Base-by-base conservation (phyloP, 768 basidiomycete genomes). In the Boletus sp. region DNA sequence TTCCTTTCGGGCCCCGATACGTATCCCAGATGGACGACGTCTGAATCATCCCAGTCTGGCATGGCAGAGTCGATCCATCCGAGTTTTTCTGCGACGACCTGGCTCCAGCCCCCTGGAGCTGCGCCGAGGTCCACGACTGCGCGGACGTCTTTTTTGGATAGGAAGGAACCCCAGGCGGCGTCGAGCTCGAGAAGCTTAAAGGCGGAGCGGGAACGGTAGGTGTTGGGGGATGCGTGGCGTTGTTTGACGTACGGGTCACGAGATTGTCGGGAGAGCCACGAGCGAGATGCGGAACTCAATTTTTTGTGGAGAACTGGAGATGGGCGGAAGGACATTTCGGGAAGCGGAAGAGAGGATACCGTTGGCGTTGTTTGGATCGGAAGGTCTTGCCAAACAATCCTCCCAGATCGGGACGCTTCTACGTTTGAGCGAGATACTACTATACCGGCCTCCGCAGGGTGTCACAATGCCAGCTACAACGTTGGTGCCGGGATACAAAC, bases 91-190 rank as follows among this genome's bases (percentile, higher is more conserved):
- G 84, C 80, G 14, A 84, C 85, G 11, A 94, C 94, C 67, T 97
- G 94, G 49, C 88, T 89, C 95, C 96, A 98, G 0, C 93, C 93
- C 0, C 94, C 94, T 0, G 95, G 96, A 0, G 94, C 92, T 0
- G 91, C 91, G 15, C 96, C 95, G 20, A 97, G 81, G 71, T 97
- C 95, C 1, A 95, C 84, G 0, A 96, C 83, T 17, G 81, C 77
- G 2, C 70, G 76, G 5, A 89, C 82, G 52, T 87, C 78, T 28
- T 73, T 69, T 45, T 78, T 72, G 17, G 70, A 67, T 42, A 87
- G 73, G 60, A 92, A 83, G 2, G 74, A 57, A 11, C 78, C 78
- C 70, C 78, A 84, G 37, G 77, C 75, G 0, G 78, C 71, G 66
- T 91, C 77, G 49, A 98, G 81, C 64, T 94, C 90, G 56, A 94